These are phyloP conservation scores for Leccinum disarticulatum DNA, from an alignment of 768 basidiomycete species.

Conservation along the genomic window DNA sequence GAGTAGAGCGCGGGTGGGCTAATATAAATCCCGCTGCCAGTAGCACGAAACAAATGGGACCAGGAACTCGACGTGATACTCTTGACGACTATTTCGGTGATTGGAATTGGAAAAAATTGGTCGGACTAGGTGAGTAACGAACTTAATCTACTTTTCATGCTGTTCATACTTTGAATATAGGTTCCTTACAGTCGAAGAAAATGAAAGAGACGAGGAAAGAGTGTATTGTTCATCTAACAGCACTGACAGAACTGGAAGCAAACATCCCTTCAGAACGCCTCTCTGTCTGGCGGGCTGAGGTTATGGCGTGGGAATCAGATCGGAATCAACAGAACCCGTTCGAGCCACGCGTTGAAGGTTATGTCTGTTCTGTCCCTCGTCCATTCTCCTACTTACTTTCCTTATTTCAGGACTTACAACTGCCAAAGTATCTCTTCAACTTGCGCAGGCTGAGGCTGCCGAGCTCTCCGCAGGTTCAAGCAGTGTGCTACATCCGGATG, in stretches of 20 bases:
- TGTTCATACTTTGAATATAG: neutral
- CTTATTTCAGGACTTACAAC: neutral
- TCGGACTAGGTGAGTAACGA: neutral
- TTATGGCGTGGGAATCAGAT: neutral
- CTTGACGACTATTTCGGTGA: conserved; percentile 39
- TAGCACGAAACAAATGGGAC: conserved; percentile 33
- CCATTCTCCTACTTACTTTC: neutral
- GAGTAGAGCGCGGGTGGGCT: conserved; percentile 39
- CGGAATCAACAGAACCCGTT: neutral
- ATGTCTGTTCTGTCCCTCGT: neutral
- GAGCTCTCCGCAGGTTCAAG: neutral
- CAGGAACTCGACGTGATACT: conserved; percentile 31
- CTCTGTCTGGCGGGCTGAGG: neutral
- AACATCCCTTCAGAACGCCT: neutral
- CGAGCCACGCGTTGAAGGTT: neutral
- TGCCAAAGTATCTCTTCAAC: neutral
- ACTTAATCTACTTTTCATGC: neutral
- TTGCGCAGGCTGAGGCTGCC: neutral
- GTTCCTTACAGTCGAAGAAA: neutral
- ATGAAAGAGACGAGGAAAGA: neutral
- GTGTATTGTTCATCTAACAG: neutral
- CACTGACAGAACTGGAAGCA: neutral
- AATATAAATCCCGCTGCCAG: neutral
- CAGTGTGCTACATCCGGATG: neutral
- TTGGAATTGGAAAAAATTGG: neutral